Evolutionary conservation across 371 early-diverging fungal genomes (phyloP), one percentile per base, ranked within the genome.

Genomic region (Capillidium rhysosporum): DNA sequence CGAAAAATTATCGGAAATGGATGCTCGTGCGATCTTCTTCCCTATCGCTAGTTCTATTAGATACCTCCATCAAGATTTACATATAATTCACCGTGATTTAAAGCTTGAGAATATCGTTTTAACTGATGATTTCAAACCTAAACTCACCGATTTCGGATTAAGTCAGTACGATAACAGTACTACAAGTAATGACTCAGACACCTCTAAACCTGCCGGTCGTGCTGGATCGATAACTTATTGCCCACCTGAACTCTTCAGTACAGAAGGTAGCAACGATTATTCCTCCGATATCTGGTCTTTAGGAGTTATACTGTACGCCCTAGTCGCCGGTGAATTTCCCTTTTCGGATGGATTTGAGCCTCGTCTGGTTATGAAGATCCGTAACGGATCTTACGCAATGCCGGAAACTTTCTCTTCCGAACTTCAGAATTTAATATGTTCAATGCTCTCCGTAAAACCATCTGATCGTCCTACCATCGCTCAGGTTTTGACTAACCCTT

Each of bases 31-130:
- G 3, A 62, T 79, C 21, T 84, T 89, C 56, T 56, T 65, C n/a
- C 85, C 90, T 59, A 54, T 92, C 0, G 67, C 75, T 8, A 61
- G 70, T 10, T 89, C 85, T 2, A 59, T 97, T 0, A 59, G 68
- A 20, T 92, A 92, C 61, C 58, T 92, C 41, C 98, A 97, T 64
- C 59, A 64, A 2, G 75, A 83, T 18, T 66, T 65, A 25, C 58
- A 71, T 9, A 72, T 93, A 18, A 78, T 81, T 20, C 95, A 97
- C 64, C 76, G 87, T 49, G 98, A 97, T 64, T 61, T 97, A 46
- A 97, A 97, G 66, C 71, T 85, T 25, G 98, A 97, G 55, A 96
- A 96, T 63, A 73, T 95, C 18, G 62, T 95, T 28, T 57, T 72
- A 12, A 70, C 69, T 52, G 66, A 69, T 28, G 39, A 62, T 40